Percentiles rank a stretch among this genome's conserved stretches.
These are phyloP conservation scores for Aspergillus mulundensis DNA, from an alignment of 495 filamentous ascomycete species.

Conservation along the genomic window DNA sequence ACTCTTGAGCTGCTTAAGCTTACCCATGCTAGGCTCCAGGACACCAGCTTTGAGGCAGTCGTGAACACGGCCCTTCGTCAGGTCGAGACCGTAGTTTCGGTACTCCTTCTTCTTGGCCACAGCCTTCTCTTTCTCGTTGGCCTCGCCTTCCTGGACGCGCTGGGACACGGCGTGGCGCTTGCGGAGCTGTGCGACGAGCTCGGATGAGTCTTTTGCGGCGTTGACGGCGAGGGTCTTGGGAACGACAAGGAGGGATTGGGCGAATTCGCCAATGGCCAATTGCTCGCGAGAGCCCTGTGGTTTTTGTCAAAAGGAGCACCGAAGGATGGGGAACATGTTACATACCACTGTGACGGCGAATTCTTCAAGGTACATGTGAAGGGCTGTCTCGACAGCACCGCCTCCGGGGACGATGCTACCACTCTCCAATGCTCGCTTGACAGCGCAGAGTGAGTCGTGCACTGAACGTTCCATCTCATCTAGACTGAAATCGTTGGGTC, in stretches of 20 bases:
- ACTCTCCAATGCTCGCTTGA: conserved; percentile 95
- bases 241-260: conserved; percentile 87
- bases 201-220: conserved; percentile 91
- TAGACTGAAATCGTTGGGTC: conserved; percentile 91
- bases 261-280: conserved; percentile 96
- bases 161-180: conserved; percentile 93
- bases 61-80: conserved; percentile 83
- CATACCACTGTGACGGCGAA: conserved; percentile 93
- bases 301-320: conserved; percentile 14
- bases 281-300: conserved; percentile 85
- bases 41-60: conserved; percentile 94
- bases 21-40: conserved; percentile 96
- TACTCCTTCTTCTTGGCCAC: conserved; percentile 92
- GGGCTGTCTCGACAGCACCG: conserved; percentile 95
- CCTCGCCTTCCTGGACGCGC: conserved; percentile 75
- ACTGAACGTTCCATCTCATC: conserved; percentile 99
- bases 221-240: conserved; percentile 97
- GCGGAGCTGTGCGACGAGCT: conserved; percentile 92
- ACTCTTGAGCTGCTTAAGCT: conserved; percentile 96
- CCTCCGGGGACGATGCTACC: conserved; percentile 95
- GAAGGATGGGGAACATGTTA: conserved; percentile 11
- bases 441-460: conserved; percentile 92
- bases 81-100: conserved; percentile 95
- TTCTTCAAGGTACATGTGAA: conserved; percentile 99
- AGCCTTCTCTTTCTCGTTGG: conserved; percentile 79